Evolutionary conservation across 2,329 filamentous ascomycete genomes (phyloP), one percentile per base, ranked within the genome.

Genomic region (Arthrinium phaeospermum): DNA sequence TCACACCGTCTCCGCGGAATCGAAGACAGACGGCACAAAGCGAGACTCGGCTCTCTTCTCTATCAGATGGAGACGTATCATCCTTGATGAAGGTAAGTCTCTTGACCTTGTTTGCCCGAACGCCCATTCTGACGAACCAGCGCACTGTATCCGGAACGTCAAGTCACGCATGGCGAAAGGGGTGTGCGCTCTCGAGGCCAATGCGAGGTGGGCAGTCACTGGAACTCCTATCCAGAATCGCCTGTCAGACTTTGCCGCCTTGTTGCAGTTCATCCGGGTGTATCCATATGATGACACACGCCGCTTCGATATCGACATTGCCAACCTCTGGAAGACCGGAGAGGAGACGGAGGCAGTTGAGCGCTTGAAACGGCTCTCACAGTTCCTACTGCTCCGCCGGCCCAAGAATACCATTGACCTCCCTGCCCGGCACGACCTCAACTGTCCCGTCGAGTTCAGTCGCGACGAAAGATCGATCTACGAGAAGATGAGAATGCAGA

Each of bases 201-300:
- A 73, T 16, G 78, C 77, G 1, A 80, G 85, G 4, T 87, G 85
- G 86, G 83, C 82, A 0, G 80, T 88, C 0, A 86, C 84, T 0
- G 85, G 85, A 0, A 88, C 86, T 0, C 86, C 86, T 0, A 83
- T 88, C 0, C 85, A 87, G 61, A 88, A 87, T 68, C 76, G 77
- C 0, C 78, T 86, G 0, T 76, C 76, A 0, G 86, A 87, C 68
- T 78, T 88, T 5, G 77, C 80, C 0, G 78, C 80, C 1, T 78
- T 87, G 0, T 76, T 88, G 0, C 81, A 81, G 37, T 87, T 86
- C 70, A 76, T 87, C 10, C 76, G 79, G 12, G 80, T 79, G 0
- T 74, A 83, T 72, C 86, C 86, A 0, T 87, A 85, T 70, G 75
- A 79, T 5, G 79, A 85, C 14, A 73, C 75, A 0, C 81, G 77